Percentiles rank a stretch among this genome's conserved stretches.
These are phyloP conservation scores for Clathrus columnatus DNA, from an alignment of 768 basidiomycete species.

Conservation along the genomic window DNA sequence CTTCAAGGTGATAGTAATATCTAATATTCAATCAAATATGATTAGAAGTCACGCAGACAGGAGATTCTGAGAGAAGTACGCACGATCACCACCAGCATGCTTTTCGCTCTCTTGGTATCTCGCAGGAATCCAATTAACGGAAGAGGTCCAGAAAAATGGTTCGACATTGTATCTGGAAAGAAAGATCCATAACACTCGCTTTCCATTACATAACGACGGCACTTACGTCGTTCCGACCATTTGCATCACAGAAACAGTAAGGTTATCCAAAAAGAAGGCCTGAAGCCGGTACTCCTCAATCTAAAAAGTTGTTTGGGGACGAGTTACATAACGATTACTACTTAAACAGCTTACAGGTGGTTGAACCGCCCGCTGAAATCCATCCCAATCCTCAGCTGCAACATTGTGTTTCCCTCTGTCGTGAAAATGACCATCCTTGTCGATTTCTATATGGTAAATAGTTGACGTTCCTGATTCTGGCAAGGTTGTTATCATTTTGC, in stretches of 20 bases:
- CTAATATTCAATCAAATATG: no score
- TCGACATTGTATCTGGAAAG: constrained; percentile 41
- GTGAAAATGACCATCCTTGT: constrained; percentile 13
- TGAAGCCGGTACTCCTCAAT: constrained; percentile 34
- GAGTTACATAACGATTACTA: constrained; percentile 18
- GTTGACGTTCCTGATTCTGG: constrained; percentile 15
- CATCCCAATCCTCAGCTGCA: background rate
- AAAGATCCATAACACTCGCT: background rate
- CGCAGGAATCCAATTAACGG: constrained; percentile 59
- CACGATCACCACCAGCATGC: constrained; percentile 41
- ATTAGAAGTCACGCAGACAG: no score
- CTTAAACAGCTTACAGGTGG: constrained; percentile 28
- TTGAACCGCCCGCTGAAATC: background rate
- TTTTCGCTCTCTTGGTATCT: constrained; percentile 46
- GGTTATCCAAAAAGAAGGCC: constrained; percentile 41
- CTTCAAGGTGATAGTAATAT: constrained; percentile 47
- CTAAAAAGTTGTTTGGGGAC: constrained; percentile 26
- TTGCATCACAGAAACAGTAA: constrained; percentile 42
- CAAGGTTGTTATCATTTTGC: constrained; percentile 23
- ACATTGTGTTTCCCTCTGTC: background rate
- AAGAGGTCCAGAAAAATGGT: constrained; percentile 58
- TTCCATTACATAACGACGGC: background rate
- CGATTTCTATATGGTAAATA: constrained; percentile 14
- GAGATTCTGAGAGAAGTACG: constrained; percentile 16
- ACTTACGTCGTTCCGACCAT: constrained; percentile 48